Base-by-base conservation (phyloP, 495 filamentous ascomycete species). In the Achaetomiella virescens region DNA sequence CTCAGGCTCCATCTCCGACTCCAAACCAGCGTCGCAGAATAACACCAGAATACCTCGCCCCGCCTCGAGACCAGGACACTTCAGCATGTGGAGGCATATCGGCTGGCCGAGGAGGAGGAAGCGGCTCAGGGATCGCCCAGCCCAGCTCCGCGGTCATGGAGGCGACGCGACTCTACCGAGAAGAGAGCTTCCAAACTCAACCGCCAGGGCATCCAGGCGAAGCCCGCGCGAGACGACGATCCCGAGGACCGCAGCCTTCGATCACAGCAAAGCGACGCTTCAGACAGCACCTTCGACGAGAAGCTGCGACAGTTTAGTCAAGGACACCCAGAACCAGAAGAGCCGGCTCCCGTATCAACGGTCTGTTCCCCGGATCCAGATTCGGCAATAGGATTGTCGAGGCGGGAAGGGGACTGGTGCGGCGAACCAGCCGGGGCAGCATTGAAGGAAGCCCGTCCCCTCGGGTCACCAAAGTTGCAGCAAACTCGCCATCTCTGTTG, bases 91-190 rank as follows among this genome's bases (percentile, higher is more conserved):
- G 72, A 75, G 25, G 76, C 76, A 43, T 78, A 71, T 47, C 65
- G 57, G 57, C 64, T 71, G 61, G 75, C 74, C 27, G 59, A 72
- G 49, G 73, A 75, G 57, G 70, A 75, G 27, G 68, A 73, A 40
- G 65, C 52, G 44, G 70, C 68, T 33, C 68, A 74, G 46, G 74
- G 64, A 5, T 78, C 76, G 14, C 76, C 76, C 41, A 79, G 76
- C 54, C 75, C 75, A 6, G 74, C 75, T 3, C 75, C 76, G 9
- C 68, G 76, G 24, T 42, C 62, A 5, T 72, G 66, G 56, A 69
- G 69, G 14, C 66, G 66, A 24, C 67, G 66, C 27, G 64, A 64
- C 3, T 61, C 63, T 7, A 54, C 56, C 52, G 63, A 60, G 43
- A 55, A 58, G 21, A 42, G 53, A 21, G 46, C 61, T 12, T 63